phyloP scores from a whole-genome alignment of 306 rosid species.

The Cucumis hystrix region DNA sequence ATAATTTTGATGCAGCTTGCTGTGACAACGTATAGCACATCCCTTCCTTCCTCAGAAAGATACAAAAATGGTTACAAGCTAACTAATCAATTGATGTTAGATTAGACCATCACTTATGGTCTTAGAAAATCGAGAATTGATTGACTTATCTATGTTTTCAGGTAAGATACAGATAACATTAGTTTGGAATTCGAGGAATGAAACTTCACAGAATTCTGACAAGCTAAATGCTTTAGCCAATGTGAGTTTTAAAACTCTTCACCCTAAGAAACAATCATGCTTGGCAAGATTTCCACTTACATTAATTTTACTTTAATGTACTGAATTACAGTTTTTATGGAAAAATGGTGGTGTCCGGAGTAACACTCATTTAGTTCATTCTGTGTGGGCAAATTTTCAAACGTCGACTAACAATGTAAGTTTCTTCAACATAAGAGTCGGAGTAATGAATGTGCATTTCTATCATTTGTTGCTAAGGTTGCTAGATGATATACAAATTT shows the following conservation, averaged over 20 bases:
- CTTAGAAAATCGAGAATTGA: neutral
- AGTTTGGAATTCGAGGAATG: conserved; percentile 92
- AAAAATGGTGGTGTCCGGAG: conserved; percentile 70
- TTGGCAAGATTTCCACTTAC: neutral
- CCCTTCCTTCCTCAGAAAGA: conserved; percentile 73
- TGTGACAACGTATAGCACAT: conserved; percentile 73
- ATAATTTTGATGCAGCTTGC: conserved; percentile 63
- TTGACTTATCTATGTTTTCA: conserved; percentile 19
- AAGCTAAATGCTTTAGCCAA: conserved; percentile 63
- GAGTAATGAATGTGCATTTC: neutral
- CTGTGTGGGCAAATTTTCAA: conserved; percentile 98
- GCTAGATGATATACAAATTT: neutral
- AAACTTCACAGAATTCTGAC: conserved; percentile 43
- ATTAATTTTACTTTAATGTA: neutral
- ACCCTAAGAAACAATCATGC: neutral
- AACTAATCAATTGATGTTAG: neutral
- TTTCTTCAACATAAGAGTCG: neutral
- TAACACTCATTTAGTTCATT: conserved; percentile 59
- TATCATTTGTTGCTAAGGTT: neutral
- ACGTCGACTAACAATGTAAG: conserved; percentile 89
- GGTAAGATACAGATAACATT: conserved; percentile 86
- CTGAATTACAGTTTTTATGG: conserved; percentile 63
- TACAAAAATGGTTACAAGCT: conserved; percentile 52
- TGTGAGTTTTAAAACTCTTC: conserved; percentile 30
- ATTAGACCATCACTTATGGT: neutral